phyloP scores from a whole-genome alignment of 805 yeast species.

The Kurtzmaniella fragi region DNA sequence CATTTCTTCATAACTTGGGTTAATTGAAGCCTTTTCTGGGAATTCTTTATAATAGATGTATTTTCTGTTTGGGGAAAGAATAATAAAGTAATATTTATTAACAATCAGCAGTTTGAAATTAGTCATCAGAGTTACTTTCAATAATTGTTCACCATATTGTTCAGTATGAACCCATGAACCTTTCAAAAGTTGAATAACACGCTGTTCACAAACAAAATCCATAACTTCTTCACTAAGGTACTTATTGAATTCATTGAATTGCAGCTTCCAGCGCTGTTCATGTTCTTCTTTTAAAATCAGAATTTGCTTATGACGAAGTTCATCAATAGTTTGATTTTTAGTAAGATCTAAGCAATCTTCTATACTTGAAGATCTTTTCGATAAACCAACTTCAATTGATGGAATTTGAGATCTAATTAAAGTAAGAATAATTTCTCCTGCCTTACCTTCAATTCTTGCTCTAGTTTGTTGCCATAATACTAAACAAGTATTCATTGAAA shows the following conservation, averaged over 20 bases:
- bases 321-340: conserved; percentile 36
- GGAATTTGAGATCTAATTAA: conserved; percentile 34
- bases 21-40: conserved; percentile 36
- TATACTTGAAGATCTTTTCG: conserved; percentile 17
- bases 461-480: conserved; percentile 62
- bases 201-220: conserved; percentile 71
- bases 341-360: conserved; percentile 45
- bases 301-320: conserved; percentile 54
- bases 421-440: conserved; percentile 46
- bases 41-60: conserved; percentile 58
- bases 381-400: conserved; percentile 22
- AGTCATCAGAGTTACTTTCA: conserved; percentile 8
- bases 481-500: conserved; percentile 52
- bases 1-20: conserved; percentile 57
- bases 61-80: conserved; percentile 63
- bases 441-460: conserved; percentile 43
- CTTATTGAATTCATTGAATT: conserved; percentile 44
- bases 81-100: conserved; percentile 46
- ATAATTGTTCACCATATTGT: conserved; percentile 37
- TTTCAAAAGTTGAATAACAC: conserved; percentile 62
- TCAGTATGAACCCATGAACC: conserved; percentile 81
- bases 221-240: conserved; percentile 52
- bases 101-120: conserved; percentile 5
- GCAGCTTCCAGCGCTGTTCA: conserved; percentile 38
- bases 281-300: conserved; percentile 32